These are phyloP conservation scores for Sphenostylis stenocarpa DNA, from an alignment of 306 rosid species.

Conservation along the genomic window DNA sequence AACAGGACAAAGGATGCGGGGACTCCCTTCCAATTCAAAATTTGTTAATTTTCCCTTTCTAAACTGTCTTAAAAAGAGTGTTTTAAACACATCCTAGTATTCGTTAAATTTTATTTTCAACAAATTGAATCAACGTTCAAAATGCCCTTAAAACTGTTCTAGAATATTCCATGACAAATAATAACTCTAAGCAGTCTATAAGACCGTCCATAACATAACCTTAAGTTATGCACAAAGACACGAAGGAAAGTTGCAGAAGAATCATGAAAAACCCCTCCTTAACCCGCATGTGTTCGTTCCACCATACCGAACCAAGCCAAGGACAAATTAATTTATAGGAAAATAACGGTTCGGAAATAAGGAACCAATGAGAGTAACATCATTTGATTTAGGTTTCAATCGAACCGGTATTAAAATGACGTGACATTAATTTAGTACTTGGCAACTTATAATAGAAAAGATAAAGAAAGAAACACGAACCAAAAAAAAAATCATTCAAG, in stretches of 20 bases:
- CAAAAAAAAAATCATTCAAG: neutral
- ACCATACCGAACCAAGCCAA: neutral
- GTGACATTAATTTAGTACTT: neutral
- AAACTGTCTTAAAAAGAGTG: neutral
- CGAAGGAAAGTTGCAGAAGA: neutral
- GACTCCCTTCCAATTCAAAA: neutral
- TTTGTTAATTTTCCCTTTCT: neutral
- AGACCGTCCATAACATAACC: neutral
- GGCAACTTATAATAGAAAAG: neutral
- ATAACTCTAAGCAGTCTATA: no score
- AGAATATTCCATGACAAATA: no score
- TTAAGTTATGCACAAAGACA: neutral
- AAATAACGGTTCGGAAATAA: neutral
- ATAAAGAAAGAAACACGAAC: neutral
- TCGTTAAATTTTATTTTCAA: neutral
- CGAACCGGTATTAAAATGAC: neutral
- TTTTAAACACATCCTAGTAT: neutral
- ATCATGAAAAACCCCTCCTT: neutral
- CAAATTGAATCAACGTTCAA: no score
- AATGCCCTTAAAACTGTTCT: no score
- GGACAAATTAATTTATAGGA: neutral
- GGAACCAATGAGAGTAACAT: neutral
- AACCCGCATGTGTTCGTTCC: neutral
- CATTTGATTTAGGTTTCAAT: neutral
- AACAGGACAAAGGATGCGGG: neutral